Evolutionary conservation across 2,329 filamentous ascomycete species (phyloP), one percentile per base, ranked within the genome.

Genomic region (Cercospora sojina): DNA sequence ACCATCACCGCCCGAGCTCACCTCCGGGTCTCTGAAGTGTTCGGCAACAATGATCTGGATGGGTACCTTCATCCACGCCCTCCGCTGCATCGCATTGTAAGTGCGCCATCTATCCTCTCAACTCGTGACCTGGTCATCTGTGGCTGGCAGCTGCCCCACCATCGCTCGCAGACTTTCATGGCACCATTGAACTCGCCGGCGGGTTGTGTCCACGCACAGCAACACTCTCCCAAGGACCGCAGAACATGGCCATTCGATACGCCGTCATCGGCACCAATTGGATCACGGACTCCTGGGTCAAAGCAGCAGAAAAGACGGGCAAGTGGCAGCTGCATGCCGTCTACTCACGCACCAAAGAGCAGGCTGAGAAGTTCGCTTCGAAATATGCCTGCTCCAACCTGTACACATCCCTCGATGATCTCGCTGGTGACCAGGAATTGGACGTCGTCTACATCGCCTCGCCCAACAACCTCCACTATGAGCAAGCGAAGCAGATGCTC

Each of bases 261-360:
- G 82, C 77, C 62, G 79, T 79, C 65, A 81, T 84, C 65, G 82
- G 82, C 70, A 83, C 81, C 2, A 75, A 74, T 73, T 84, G 82
- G 82, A 84, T 84, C 72, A 83, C 82, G 3, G 79, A 81, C 68
- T 81, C 80, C 9, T 84, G 79, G 74, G 78, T 84, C 72, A 71
- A 76, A 13, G 78, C 77, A 20, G 80, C 82, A 12, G 77, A 81
- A 31, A 77, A 81, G 41, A 80, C 80, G 2, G 72, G 73, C 20
- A 75, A 79, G 75, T 84, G 80, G 79, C 76, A 76, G 38, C 79
- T 84, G 29, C 68, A 74, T 6, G 79, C 81, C 55, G 80, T 84
- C 57, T 84, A 83, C 76, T 83, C 81, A 3, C 80, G 82, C 65
- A 80, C 74, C 29, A 73, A 76, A 69, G 79, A 80, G 5, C 78